Evolutionary conservation across 176 grass and related monocot genomes (phyloP).

Genomic region (Phyllostachys edulis): DNA sequence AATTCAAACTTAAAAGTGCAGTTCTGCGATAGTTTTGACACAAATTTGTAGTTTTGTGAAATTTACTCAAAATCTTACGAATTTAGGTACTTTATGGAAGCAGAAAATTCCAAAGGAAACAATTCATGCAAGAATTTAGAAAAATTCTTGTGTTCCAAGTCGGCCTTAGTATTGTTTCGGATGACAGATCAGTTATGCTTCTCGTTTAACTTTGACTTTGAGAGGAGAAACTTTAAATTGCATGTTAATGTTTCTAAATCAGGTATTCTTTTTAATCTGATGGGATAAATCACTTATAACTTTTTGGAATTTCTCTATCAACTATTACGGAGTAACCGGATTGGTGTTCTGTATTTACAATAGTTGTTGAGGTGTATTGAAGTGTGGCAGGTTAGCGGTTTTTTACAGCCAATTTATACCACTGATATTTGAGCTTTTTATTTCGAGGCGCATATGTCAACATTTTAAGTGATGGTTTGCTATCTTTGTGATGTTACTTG

Average conservation of each 20-base stretch:
- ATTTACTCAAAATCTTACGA: background rate
- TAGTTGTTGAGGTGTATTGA: background rate
- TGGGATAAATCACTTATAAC: background rate
- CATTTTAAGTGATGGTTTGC: background rate
- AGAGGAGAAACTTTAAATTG: background rate
- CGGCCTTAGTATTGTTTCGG: background rate
- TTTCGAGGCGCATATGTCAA: background rate
- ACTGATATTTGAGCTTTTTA: background rate
- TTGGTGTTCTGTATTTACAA: background rate
- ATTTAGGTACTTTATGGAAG: background rate
- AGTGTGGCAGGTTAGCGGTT: background rate
- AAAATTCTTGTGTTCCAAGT: background rate
- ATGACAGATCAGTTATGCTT: background rate
- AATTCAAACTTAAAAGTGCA: no score
- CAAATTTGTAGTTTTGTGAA: no score
- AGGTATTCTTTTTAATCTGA: background rate
- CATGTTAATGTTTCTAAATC: background rate
- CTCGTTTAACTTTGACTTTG: background rate
- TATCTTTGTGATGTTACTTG: no score
- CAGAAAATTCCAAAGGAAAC: background rate
- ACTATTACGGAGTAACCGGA: background rate
- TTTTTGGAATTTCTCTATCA: background rate
- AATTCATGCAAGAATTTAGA: background rate
- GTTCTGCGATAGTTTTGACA: no score
- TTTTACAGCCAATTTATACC: background rate